Evolutionary conservation across 1,284 basidiomycete species (phyloP), one percentile per base, ranked within the genome.

Genomic region (Irpex lacteus): DNA sequence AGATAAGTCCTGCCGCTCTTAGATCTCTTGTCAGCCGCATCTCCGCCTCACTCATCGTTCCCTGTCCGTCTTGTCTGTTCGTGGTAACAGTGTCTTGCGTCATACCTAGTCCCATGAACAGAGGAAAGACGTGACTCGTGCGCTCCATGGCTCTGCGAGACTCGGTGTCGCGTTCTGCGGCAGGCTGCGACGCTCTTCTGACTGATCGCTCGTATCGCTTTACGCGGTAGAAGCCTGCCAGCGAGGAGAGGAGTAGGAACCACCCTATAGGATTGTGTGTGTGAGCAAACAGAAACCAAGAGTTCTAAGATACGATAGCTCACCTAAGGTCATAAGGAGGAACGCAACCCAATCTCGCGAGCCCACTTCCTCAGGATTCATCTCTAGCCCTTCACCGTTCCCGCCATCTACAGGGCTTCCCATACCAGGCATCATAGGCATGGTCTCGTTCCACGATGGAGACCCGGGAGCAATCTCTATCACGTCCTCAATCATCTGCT

Each of bases 281-380:
- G 19, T 52, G 6, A 52, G 50, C 44, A n/a, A n/a, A 47, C 44
- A 47, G 44, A 2, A 5, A 11, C 6, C 44, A 2, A 21, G 2
- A 13, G 15, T 9, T 15, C 40, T 11, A 44, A 52, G 19, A 5
- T 19, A n/a, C 50, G 19, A 18, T 21, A 52, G 50, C 50, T 52
- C 18, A 89, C 92, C 92, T 44, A 95, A 70, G 0, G 90, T 92
- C 93, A 98, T 98, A 71, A 98, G 84, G 61, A 97, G 77, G 78
- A 97, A 95, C 1, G 93, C 88, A 44, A 98, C 78, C 92, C 93
- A 97, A 68, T 96, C 94, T 70, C 78, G 79, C 18, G 85, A 81
- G 1, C 81, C 75, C 3, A 84, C 50, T 60, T 74, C 72, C 15
- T 64, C 63, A 3, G 73, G 71, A 56, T 80, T 77, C 38, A 75